Conservation (phyloP, 352 stramenopile genomes). For the Pythium myriotylum region DNA sequence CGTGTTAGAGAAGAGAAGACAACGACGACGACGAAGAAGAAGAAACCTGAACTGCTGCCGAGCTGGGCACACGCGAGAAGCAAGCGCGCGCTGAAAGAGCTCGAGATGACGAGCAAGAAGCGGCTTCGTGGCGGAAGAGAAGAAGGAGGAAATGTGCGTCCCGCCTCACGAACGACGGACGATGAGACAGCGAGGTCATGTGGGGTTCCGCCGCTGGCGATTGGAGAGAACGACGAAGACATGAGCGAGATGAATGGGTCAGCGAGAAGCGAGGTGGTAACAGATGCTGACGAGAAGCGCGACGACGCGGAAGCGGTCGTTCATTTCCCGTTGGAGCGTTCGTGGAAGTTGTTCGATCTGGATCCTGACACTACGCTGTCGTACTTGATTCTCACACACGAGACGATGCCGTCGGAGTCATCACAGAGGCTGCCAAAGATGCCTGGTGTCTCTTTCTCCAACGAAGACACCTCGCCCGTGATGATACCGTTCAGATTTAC, state of each 20-base stretch:
- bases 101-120: conserved; percentile 38
- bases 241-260: conserved; percentile 3
- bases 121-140: background rate
- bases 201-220: conserved; percentile 5
- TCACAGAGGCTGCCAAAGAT: conserved; percentile 14
- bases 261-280: conserved; percentile 10
- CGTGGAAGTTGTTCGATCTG: conserved; percentile 47
- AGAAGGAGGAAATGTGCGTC: background rate
- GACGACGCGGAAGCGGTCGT: conserved; percentile 15
- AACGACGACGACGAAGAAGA: conserved; percentile 29
- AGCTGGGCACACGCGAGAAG: conserved; percentile 67
- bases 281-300: background rate
- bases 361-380: conserved; percentile 48
- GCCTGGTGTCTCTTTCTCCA: background rate
- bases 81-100: conserved; percentile 65
- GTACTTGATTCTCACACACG: background rate
- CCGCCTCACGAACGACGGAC: background rate
- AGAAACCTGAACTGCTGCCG: conserved; percentile 41
- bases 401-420: conserved; percentile 37
- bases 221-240: background rate
- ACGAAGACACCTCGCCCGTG: background rate
- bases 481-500: conserved; percentile 53
- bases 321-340: conserved; percentile 41
- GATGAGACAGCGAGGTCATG: too few species aligned
- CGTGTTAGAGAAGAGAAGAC: too few species aligned